These are phyloP conservation scores for Saksenaea vasiformis DNA, from an alignment of 371 early-diverging fungal species.

Conservation along the genomic window DNA sequence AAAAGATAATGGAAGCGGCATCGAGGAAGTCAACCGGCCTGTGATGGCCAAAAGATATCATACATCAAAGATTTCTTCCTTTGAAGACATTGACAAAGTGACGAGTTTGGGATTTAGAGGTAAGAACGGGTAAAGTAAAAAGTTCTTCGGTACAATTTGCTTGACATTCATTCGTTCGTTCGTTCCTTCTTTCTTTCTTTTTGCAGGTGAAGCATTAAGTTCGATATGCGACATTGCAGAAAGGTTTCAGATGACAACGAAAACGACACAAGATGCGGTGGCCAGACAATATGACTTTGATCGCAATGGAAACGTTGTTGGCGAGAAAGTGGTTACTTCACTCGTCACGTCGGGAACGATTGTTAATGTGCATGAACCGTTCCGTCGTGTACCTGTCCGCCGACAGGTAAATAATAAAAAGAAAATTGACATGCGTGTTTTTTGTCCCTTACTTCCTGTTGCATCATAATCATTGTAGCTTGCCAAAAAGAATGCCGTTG, in stretches of 20 bases:
- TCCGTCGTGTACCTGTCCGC: constrained; percentile 48
- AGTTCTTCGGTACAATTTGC: too few relatives aligned
- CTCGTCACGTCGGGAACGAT: constrained; percentile 35
- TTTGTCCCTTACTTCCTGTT: not conserved
- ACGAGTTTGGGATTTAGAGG: constrained; percentile 76
- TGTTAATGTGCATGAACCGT: constrained; percentile 36
- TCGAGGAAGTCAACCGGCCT: constrained; percentile 40
- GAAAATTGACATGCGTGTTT: too few relatives aligned
- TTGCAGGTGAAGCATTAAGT: constrained; percentile 53
- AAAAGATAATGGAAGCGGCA: constrained; percentile 66
- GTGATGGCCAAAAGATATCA: constrained; percentile 55
- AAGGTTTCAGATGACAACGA: constrained; percentile 34
- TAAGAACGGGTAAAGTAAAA: too few relatives aligned
- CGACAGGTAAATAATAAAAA: constrained; percentile 42
- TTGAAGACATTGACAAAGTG: constrained; percentile 59
- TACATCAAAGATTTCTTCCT: constrained; percentile 72
- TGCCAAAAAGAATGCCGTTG: constrained; percentile 22
- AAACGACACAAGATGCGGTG: constrained; percentile 28
- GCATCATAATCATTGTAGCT: constrained; percentile 4
- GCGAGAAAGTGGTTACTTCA: constrained; percentile 13
- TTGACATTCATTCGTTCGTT: too few relatives aligned
- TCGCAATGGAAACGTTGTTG: constrained; percentile 22
- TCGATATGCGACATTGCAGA: constrained; percentile 52
- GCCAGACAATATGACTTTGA: constrained; percentile 39
- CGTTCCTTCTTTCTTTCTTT: too few relatives aligned